A percentile compares a stretch with the other conserved stretches of the same genome.
These are phyloP conservation scores for Spathaspora gorwiae DNA, from an alignment of 805 yeast species.

Conservation along the genomic window DNA sequence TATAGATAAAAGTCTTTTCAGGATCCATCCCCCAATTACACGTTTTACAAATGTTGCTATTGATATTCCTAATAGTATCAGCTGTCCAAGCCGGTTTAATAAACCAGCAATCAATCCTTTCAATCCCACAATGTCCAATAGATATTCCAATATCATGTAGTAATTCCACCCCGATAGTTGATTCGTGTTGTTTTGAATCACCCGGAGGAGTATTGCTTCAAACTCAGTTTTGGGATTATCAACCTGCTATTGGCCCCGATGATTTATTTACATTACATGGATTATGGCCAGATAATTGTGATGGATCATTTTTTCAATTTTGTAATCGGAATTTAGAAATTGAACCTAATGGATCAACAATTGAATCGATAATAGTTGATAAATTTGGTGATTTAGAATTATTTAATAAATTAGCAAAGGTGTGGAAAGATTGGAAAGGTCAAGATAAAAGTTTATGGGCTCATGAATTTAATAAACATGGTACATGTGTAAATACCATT, in stretches of 20 bases:
- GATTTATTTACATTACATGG: slow-evolving; percentile 41
- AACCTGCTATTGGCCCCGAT: slow-evolving; percentile 41
- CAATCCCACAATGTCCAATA: slow-evolving; percentile 42
- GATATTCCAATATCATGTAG: slow-evolving; percentile 59
- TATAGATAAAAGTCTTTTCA: too few relatives aligned
- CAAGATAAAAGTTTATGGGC: slow-evolving; percentile 69
- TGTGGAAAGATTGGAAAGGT: slow-evolving; percentile 76
- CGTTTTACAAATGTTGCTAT: too few relatives aligned
- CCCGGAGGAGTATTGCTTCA: slow-evolving; percentile 72
- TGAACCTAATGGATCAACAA: slow-evolving; percentile 28
- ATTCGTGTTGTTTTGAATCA: slow-evolving; percentile 74
- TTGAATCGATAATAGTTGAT: slow-evolving; percentile 32
- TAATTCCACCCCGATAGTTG: slow-evolving; percentile 33
- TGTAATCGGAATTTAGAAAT: slow-evolving; percentile 64
- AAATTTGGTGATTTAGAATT: slow-evolving; percentile 47
- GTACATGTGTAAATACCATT: slow-evolving; percentile 82
- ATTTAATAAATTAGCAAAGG: slow-evolving; percentile 48
- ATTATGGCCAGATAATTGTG: slow-evolving; percentile 54
- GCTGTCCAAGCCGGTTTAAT: too few relatives aligned
- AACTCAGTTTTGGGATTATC: slow-evolving; percentile 92
- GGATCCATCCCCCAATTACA: too few relatives aligned
- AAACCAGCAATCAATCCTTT: too few relatives aligned
- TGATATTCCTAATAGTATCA: too few relatives aligned
- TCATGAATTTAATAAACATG: slow-evolving; percentile 93
- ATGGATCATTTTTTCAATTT: slow-evolving; percentile 74